Base-by-base conservation (phyloP, 2,329 filamentous ascomycete genomes). In the Aspergillus clavatus region DNA sequence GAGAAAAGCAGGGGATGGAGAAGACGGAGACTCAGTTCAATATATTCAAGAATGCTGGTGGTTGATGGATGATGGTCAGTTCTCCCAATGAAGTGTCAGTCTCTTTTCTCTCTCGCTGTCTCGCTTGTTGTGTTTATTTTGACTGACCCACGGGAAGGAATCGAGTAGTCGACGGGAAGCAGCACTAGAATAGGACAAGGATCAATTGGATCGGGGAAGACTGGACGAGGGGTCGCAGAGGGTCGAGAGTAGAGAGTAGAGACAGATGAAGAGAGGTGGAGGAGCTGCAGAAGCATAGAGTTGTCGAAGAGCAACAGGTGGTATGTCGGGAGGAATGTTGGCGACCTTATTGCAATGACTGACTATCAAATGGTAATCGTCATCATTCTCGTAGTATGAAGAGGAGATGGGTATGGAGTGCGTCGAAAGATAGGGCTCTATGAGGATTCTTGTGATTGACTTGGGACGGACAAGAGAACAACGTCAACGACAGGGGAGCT, bases 61-160 rank as follows among this genome's bases (percentile, higher is more conserved):
- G 29, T 33, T 7, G 29, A 16, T 7, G 29, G 18, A 27, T 14
- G 29, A 10, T 26, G 5, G 10, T 26, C 23, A 26, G 23, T 33
- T 16, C n/a, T 31, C 16, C 28, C 16, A 14, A 8, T 14, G 28
- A 3, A 31, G 28, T 14, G 28, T 31, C 28, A 16, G 29, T 33
- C 29, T 31, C 28, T 31, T 26, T 26, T 42, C 41, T 44, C 47
- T 48, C 47, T 56, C 55, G 56, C 56, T 57, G 56, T 47, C 43
- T 46, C 44, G 51, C 40, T 43, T 5, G 38, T 38, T 53, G 48
- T 58, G 54, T 64, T 65, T 66, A 62, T 67, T 66, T 62, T 63
- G 64, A 60, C 55, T 63, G 64, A 60, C 55, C 57, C 59, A 59
- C 59, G 53, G 50, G 46, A 47, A 38, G 31, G 23, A 24, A n/a